These are phyloP conservation scores for Amaranthus cruentus DNA, from an alignment of 148 eudicot genomes.

Conservation along the genomic window DNA sequence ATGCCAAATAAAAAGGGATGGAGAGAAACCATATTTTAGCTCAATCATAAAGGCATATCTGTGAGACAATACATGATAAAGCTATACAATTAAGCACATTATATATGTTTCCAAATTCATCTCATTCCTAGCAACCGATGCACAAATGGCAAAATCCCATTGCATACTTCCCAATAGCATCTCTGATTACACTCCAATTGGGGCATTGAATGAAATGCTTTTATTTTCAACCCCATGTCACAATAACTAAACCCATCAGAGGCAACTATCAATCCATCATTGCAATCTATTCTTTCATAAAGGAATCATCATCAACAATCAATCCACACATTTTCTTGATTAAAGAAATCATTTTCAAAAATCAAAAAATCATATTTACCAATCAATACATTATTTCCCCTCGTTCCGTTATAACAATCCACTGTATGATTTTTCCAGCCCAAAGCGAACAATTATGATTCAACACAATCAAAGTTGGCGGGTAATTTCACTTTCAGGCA, in stretches of 20 bases:
- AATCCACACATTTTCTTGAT: background rate
- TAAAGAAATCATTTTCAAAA: too few species aligned
- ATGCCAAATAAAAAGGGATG: background rate
- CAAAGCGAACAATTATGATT: background rate
- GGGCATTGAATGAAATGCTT: too few species aligned
- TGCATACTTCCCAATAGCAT: too few species aligned
- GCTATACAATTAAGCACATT: background rate
- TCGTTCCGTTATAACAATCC: too few species aligned
- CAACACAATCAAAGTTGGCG: constrained; percentile 12
- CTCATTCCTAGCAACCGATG: background rate
- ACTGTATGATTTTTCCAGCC: too few species aligned
- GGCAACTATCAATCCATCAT: too few species aligned
- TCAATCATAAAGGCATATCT: background rate
- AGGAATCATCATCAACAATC: background rate
- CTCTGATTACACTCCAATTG: too few species aligned
- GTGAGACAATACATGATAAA: background rate
- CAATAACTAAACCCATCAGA: too few species aligned
- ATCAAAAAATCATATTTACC: too few species aligned
- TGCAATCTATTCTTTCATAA: background rate
- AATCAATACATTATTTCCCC: too few species aligned
- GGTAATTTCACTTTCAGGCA: background rate
- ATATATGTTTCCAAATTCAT: background rate
- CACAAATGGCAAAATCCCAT: background rate
- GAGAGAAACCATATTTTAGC: background rate
- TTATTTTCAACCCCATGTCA: too few species aligned